Evolutionary conservation across 2,329 filamentous ascomycete species (phyloP).

Genomic region (Xylariaceae sp.): DNA sequence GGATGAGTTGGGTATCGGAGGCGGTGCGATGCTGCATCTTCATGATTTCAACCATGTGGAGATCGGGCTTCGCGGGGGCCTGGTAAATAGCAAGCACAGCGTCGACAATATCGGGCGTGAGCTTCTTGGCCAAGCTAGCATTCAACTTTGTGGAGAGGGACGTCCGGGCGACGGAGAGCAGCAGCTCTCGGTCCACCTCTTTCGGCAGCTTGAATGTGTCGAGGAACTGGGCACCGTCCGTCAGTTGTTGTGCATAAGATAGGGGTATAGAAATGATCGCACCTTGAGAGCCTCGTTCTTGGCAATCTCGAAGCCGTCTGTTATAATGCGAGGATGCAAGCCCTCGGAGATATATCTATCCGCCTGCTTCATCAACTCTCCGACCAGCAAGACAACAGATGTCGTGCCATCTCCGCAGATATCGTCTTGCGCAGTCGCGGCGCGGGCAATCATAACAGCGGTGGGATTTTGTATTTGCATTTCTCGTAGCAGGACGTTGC

Average conservation of each 20-base stretch:
- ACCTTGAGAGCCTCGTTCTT: constrained; percentile 90
- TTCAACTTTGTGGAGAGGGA: constrained; percentile 96
- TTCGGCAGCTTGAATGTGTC: constrained; percentile 86
- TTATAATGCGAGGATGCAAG: constrained; percentile 93
- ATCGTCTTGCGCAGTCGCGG: constrained; percentile 95
- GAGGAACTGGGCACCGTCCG: constrained; percentile 61
- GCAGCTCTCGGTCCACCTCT: constrained; percentile 86
- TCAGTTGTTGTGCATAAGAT: constrained; percentile 11
- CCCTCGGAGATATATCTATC: constrained; percentile 94
- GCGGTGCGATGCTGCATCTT: constrained; percentile 99
- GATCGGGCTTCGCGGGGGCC: constrained; percentile 82
- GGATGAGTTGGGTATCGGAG: constrained; percentile 92
- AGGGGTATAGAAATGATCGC: constrained; percentile 4
- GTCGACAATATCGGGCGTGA: constrained; percentile 94
- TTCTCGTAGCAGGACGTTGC: constrained; percentile 74
- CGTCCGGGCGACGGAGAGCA: constrained; percentile 88
- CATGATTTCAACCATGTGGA: constrained; percentile 99
- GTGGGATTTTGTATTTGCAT: constrained; percentile 99
- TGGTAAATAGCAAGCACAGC: constrained; percentile 92
- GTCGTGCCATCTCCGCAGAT: constrained; percentile 98
- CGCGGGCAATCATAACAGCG: constrained; percentile 75
- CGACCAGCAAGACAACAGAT: constrained; percentile 89
- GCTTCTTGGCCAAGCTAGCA: constrained; percentile 76
- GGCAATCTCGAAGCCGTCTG: constrained; percentile 94
- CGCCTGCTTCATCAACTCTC: constrained; percentile 95